These are phyloP conservation scores for Peniophora sp. DNA, from an alignment of 1,284 basidiomycete species.

Conservation along the genomic window DNA sequence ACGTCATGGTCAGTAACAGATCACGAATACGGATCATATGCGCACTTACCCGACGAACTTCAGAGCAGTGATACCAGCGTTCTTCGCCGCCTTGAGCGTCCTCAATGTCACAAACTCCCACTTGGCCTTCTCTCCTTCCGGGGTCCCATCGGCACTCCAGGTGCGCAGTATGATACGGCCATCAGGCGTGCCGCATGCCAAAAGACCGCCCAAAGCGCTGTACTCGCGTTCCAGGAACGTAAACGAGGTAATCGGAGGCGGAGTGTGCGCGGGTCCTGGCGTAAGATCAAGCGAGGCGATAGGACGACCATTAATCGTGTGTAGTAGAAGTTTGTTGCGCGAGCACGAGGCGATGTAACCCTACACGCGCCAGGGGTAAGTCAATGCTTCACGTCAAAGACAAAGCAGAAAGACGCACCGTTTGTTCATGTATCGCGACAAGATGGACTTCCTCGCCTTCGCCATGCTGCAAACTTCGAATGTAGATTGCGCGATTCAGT, in stretches of 20 bases:
- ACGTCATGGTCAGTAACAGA: constrained; percentile 7
- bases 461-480: constrained; percentile 68
- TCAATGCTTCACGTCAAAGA: constrained; percentile 1
- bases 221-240: constrained; percentile 81
- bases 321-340: constrained; percentile 55
- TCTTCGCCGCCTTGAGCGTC: constrained; percentile 46
- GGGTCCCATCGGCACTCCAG: constrained; percentile 69
- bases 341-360: constrained; percentile 83
- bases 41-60: constrained; percentile 58
- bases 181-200: constrained; percentile 62
- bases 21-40: neutral
- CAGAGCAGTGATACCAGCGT: constrained; percentile 51
- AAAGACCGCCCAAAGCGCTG: constrained; percentile 48
- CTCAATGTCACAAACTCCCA: constrained; percentile 69
- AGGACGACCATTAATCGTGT: constrained; percentile 75
- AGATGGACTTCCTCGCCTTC: constrained; percentile 50
- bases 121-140: constrained; percentile 47
- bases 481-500: constrained; percentile 74
- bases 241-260: constrained; percentile 43
- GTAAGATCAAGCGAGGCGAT: constrained; percentile 61
- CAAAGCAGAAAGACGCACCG: constrained; percentile 40
- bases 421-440: constrained; percentile 79
- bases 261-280: constrained; percentile 27
- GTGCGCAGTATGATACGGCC: constrained; percentile 63
- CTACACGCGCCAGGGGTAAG: constrained; percentile 26